Evolutionary conservation across 2,329 filamentous ascomycete species (phyloP).

Genomic region (Emericellopsis cladophorae): DNA sequence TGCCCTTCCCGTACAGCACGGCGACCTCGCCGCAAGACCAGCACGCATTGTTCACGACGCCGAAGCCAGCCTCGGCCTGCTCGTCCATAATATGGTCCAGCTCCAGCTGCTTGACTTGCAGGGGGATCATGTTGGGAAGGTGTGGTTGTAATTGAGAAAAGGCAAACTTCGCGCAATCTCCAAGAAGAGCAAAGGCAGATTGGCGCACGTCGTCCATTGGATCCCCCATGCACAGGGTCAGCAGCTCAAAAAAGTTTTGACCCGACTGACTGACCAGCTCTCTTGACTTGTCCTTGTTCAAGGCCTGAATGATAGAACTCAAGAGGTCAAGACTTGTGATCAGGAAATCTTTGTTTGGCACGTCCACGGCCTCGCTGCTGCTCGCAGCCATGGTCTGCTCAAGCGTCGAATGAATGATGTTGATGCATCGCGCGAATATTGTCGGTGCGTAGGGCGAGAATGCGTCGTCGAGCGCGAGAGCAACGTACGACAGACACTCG

Average conservation of each 20-base stretch:
- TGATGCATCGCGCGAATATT: constrained; percentile 79
- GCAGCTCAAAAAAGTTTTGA: constrained; percentile 78
- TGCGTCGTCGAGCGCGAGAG: constrained; percentile 66
- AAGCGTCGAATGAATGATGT: constrained; percentile 84
- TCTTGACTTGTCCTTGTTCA: constrained; percentile 61
- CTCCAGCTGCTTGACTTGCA: constrained; percentile 80
- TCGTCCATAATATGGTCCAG: constrained; percentile 65
- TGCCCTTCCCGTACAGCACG: constrained; percentile 60
- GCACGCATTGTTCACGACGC: constrained; percentile 95
- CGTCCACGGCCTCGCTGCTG: constrained; percentile 56
- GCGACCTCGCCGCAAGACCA: constrained; percentile 94
- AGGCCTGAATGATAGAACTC: constrained; percentile 84
- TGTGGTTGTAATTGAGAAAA: constrained; percentile 69
- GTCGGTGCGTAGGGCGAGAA: constrained; percentile 79
- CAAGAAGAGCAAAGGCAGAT: constrained; percentile 87
- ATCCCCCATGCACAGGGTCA: constrained; percentile 88
- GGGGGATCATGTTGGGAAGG: constrained; percentile 61
- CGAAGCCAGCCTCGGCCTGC: constrained; percentile 73
- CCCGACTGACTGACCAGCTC: constrained; percentile 65
- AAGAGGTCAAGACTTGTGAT: constrained; percentile 90
- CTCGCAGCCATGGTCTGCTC: constrained; percentile 64
- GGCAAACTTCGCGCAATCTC: constrained; percentile 88
- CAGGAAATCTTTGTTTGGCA: constrained; percentile 91
- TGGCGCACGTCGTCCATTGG: constrained; percentile 84
- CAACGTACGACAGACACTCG: constrained; percentile 93